Percentiles rank a stretch among this genome's conserved stretches.
These are phyloP conservation scores for Niveomyces coronatus DNA, from an alignment of 2,329 filamentous ascomycete species.

Conservation along the genomic window DNA sequence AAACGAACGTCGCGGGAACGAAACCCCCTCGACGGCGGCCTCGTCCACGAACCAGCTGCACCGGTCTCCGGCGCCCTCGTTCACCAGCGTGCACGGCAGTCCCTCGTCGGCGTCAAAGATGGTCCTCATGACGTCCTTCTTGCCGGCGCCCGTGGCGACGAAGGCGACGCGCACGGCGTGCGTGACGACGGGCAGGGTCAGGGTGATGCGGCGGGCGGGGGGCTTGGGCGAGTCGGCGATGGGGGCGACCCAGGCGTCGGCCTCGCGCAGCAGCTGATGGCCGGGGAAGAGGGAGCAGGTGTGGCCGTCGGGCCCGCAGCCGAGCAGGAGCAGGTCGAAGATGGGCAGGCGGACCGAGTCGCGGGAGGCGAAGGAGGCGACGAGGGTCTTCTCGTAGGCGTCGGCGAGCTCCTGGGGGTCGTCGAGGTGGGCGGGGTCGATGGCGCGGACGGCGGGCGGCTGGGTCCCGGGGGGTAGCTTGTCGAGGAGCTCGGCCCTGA, in stretches of 20 bases:
- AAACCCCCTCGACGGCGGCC: slow-evolving; percentile 74
- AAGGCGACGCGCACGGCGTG: slow-evolving; percentile 83
- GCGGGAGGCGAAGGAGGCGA: slow-evolving; percentile 75
- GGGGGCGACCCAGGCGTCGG: slow-evolving; percentile 81
- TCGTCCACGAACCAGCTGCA: slow-evolving; percentile 94
- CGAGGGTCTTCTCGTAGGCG: slow-evolving; percentile 81
- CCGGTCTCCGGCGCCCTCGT: slow-evolving; percentile 71
- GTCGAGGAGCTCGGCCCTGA: slow-evolving; percentile 80
- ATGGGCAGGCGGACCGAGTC: slow-evolving; percentile 92
- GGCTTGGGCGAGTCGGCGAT: slow-evolving; percentile 95
- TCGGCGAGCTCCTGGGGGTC: slow-evolving; percentile 90
- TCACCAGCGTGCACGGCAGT: slow-evolving; percentile 80
- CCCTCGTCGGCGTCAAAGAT: slow-evolving; percentile 76
- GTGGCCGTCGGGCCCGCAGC: slow-evolving; percentile 92
- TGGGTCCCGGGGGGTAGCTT: slow-evolving; percentile 66
- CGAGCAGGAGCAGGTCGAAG: slow-evolving; percentile 88
- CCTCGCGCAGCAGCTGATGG: slow-evolving; percentile 70
- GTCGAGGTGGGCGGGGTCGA: slow-evolving; percentile 54
- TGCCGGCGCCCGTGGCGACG: slow-evolving; percentile 78
- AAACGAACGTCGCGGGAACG: slow-evolving; percentile 65
- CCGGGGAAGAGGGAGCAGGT: slow-evolving; percentile 94
- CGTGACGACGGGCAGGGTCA: slow-evolving; percentile 82
- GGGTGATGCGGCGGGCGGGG: slow-evolving; percentile 78
- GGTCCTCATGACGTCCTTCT: slow-evolving; percentile 84
- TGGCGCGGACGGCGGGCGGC: slow-evolving; percentile 65